Conservation (phyloP, 495 filamentous ascomycete species). For the Penicillium odoratum region DNA sequence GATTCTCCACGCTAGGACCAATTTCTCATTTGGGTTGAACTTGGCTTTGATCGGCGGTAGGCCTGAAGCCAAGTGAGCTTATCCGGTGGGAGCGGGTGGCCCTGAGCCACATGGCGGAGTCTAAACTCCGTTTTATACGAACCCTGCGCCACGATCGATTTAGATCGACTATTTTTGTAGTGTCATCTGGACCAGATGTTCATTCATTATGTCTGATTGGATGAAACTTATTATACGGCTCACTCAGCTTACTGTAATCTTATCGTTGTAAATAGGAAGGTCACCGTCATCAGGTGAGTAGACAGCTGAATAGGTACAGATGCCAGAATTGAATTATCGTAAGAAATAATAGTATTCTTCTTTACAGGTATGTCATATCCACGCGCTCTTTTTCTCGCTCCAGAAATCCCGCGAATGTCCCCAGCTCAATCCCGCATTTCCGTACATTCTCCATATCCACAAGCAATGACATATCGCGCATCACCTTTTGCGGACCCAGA, state of each 20-base stretch:
- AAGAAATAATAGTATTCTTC: neutral
- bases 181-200: neutral
- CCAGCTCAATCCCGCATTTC: conserved; percentile 31
- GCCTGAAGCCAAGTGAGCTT: neutral
- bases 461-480: conserved; percentile 30
- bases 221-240: neutral
- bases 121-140: neutral
- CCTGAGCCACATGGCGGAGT: neutral
- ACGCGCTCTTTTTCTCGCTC: conserved; percentile 33
- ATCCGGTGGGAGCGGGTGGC: neutral
- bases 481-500: conserved; percentile 28
- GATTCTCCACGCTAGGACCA: conserved; percentile 8
- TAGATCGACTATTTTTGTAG: neutral
- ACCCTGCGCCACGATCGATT: neutral
- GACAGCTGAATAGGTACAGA: no score
- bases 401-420: conserved; percentile 39
- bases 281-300: no score
- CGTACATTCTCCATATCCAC: conserved; percentile 38
- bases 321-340: no score
- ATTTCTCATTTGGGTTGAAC: neutral
- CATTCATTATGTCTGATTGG: neutral
- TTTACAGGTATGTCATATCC: conserved; percentile 17
- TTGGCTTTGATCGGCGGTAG: neutral
- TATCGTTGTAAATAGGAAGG: no score
- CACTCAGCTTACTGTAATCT: neutral